Evolutionary conservation across 768 basidiomycete genomes (phyloP).

Genomic region (Phlebiopsis gigantea): DNA sequence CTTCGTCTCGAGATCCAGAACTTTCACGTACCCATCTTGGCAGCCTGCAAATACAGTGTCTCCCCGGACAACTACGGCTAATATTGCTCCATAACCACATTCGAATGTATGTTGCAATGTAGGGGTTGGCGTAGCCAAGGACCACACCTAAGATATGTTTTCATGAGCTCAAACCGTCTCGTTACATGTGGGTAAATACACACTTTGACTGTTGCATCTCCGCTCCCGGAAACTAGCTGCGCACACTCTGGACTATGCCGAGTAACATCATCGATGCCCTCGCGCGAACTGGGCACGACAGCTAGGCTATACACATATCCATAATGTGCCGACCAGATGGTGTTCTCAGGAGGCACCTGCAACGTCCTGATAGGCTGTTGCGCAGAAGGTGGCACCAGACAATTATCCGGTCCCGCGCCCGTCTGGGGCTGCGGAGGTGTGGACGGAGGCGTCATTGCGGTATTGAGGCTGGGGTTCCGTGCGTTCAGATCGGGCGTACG

Average conservation of each 20-base stretch:
- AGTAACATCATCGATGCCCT: conserved; percentile 29
- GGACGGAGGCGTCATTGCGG: conserved; percentile 20
- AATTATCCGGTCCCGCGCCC: neutral
- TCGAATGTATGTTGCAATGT: conserved; percentile 59
- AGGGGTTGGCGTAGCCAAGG: conserved; percentile 42
- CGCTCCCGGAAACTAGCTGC: conserved; percentile 75
- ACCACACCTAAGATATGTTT: conserved; percentile 52
- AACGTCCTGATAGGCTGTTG: conserved; percentile 34
- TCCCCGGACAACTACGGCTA: conserved; percentile 69
- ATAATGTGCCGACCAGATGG: conserved; percentile 86
- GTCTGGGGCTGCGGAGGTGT: conserved; percentile 2
- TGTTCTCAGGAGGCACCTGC: conserved; percentile 59
- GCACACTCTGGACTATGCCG: conserved; percentile 14
- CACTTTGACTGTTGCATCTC: conserved; percentile 88
- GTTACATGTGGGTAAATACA: conserved; percentile 3
- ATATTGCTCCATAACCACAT: conserved; percentile 73
- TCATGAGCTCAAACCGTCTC: neutral
- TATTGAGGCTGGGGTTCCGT: conserved; percentile 37
- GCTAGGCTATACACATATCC: conserved; percentile 91
- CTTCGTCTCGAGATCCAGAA: conserved; percentile 87
- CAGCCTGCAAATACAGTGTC: conserved; percentile 90
- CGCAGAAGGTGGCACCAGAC: neutral
- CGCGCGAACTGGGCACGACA: conserved; percentile 35
- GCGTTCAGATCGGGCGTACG: conserved; percentile 65
- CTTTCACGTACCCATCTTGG: conserved; percentile 89